phyloP scores from a whole-genome alignment of 2,329 filamentous ascomycete species.

The Ophiocordyceps unilateralis region DNA sequence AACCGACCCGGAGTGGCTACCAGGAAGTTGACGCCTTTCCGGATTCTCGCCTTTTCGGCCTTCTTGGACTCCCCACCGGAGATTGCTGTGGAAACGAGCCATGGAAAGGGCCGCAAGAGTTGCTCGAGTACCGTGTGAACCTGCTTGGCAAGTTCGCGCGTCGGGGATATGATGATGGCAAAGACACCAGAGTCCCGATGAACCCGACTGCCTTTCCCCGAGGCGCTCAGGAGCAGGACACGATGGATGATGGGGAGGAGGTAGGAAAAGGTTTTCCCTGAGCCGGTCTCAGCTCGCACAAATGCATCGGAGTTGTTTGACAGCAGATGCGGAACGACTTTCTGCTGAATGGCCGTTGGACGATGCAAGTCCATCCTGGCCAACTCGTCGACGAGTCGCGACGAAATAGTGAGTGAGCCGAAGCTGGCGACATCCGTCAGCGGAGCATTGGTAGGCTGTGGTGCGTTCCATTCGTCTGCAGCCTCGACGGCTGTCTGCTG shows the following conservation, averaged over 20 bases:
- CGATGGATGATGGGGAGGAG: slow-evolving; percentile 81
- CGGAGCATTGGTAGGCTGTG: slow-evolving; percentile 79
- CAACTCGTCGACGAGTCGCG: slow-evolving; percentile 65
- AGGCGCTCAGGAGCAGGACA: slow-evolving; percentile 57
- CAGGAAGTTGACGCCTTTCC: slow-evolving; percentile 89
- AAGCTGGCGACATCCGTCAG: slow-evolving; percentile 76
- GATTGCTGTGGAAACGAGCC: slow-evolving; percentile 82
- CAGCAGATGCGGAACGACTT: slow-evolving; percentile 65
- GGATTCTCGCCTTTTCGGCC: slow-evolving; percentile 77
- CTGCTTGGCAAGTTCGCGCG: slow-evolving; percentile 85
- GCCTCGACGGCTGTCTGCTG: slow-evolving; percentile 44
- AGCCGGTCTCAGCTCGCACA: slow-evolving; percentile 91
- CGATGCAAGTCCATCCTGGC: slow-evolving; percentile 77
- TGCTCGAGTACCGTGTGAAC: slow-evolving; percentile 77
- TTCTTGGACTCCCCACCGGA: slow-evolving; percentile 53
- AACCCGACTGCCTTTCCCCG: slow-evolving; percentile 36
- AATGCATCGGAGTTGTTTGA: slow-evolving; percentile 79
- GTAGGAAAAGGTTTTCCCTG: slow-evolving; percentile 95
- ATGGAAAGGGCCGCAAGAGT: slow-evolving; percentile 74
- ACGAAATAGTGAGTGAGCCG: slow-evolving; percentile 66
- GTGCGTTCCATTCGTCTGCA: slow-evolving; percentile 31
- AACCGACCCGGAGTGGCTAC: slow-evolving; percentile 87
- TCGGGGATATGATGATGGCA: slow-evolving; percentile 85
- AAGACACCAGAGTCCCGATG: slow-evolving; percentile 80
- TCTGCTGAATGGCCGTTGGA: slow-evolving; percentile 88